These are phyloP conservation scores for Colletotrichum incanum DNA, from an alignment of 2,329 filamentous ascomycete genomes.

Conservation along the genomic window DNA sequence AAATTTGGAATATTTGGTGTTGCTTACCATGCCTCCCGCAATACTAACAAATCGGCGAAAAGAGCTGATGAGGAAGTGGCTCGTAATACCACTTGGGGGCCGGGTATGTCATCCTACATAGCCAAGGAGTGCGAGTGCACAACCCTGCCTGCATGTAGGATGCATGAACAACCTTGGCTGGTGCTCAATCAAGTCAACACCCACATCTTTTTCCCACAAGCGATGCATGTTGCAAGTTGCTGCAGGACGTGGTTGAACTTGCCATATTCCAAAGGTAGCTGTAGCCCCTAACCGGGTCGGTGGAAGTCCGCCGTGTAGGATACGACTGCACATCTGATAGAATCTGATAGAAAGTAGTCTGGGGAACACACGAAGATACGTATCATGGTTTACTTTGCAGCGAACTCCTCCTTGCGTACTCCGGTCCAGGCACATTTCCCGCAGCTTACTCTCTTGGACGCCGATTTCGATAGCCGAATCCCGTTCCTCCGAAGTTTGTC, in stretches of 20 bases:
- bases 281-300: not conserved
- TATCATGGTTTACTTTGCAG: not conserved
- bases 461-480: not conserved
- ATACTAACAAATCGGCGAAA: not conserved
- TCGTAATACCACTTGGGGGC: not conserved
- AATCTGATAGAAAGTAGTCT: not conserved
- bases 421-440: not conserved
- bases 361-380: too few species aligned
- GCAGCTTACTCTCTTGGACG: not conserved
- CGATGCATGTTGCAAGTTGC: not conserved
- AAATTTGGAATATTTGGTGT: not conserved
- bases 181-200: not conserved
- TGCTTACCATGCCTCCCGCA: not conserved
- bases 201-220: not conserved
- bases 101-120: constrained; percentile 11
- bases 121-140: not conserved
- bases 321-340: not conserved
- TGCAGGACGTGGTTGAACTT: not conserved
- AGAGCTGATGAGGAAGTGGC: constrained; percentile 9
- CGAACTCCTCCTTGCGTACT: not conserved
- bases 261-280: too few species aligned
- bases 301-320: constrained; percentile 9
- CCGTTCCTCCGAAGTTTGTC: not conserved
- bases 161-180: constrained; percentile 1
- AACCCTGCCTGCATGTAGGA: constrained; percentile 1